Conservation (phyloP, 1,284 basidiomycete species). For the Sutorius eximius region DNA sequence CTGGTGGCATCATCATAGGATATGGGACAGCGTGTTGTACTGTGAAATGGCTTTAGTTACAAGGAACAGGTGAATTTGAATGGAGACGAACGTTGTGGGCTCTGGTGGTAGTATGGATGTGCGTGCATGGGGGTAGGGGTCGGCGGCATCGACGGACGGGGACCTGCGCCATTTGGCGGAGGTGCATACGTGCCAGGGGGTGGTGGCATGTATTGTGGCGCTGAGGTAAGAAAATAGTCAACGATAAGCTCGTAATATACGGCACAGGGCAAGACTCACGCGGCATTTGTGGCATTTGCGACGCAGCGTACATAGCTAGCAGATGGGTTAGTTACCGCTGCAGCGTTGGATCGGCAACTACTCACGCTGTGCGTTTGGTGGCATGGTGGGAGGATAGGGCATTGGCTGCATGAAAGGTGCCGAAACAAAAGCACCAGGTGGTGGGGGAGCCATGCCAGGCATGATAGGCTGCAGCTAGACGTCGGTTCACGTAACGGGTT, state of each 20-base stretch:
- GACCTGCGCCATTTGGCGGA: conserved; percentile 70
- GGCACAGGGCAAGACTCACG: conserved; percentile 48
- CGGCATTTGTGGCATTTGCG: conserved; percentile 79
- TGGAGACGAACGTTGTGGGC: conserved; percentile 69
- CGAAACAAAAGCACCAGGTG: conserved; percentile 73
- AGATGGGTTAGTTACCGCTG: background rate
- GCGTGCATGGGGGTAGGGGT: conserved; percentile 81
- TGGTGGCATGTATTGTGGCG: conserved; percentile 70
- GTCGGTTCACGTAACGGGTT: background rate
- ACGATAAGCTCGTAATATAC: background rate
- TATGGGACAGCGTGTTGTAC: conserved; percentile 82
- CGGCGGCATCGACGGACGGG: conserved; percentile 80
- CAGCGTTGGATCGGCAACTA: background rate
- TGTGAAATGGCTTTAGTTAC: conserved; percentile 38
- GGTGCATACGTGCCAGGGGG: conserved; percentile 69
- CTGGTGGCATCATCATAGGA: conserved; percentile 79
- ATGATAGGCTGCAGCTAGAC: conserved; percentile 60
- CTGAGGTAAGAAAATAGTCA: conserved; percentile 32
- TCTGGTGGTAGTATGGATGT: conserved; percentile 82
- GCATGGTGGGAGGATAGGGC: conserved; percentile 75
- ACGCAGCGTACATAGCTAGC: conserved; percentile 75
- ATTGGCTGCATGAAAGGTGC: conserved; percentile 79
- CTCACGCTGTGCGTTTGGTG: conserved; percentile 61
- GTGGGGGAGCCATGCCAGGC: conserved; percentile 76
- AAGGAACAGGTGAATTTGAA: conserved; percentile 20